Evolutionary conservation across 441 rosid genomes (phyloP), one percentile per base, ranked within the genome.

Genomic region (Pelargonium myrrhifolium): DNA sequence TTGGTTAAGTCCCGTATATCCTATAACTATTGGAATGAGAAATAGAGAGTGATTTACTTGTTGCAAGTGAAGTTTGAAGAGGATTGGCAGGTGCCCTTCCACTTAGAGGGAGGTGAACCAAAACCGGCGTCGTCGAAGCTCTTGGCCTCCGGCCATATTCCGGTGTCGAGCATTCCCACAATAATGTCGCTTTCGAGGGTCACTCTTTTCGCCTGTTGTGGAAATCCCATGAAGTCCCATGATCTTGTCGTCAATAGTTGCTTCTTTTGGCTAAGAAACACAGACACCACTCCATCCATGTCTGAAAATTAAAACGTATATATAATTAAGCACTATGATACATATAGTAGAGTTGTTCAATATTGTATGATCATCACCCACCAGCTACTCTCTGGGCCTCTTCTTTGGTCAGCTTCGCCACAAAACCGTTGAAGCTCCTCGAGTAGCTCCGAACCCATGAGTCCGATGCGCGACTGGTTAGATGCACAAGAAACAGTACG

Each of bases 211-310:
- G 71, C 77, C 15, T 76, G 7, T 14, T 64, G 21, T 0, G 80
- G 12, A 26, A 83, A 68, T 14, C 78, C 84, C 65, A 80, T 65
- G 59, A 80, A 80, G 76, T 86, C 80, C 91, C 92, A 83, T 17
- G 89, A 89, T 14, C 77, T 75, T 64, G 93, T 87, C 4, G 91
- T 89, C 28, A 81, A 91, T 56, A 86, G 87, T 47, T 79, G 80
- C 62, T 76, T 73, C 75, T 15, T 86, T 65, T 69, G 72, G 70
- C 62, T 82, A 0, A 74, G 86, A 75, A 87, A 84, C 68, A 87
- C 87, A 10, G 88, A 86, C 14, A 81, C 85, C 15, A 86, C 86
- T 6, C 75, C 86, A 15, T 85, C 81, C 72, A 72, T 66, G n/a
- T 49, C 84, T 80, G 9, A 62, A 69, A 17, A 43, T 42, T 10